Base-by-base conservation (phyloP, 306 rosid genomes). In the Citrullus mucosospermus region DNA sequence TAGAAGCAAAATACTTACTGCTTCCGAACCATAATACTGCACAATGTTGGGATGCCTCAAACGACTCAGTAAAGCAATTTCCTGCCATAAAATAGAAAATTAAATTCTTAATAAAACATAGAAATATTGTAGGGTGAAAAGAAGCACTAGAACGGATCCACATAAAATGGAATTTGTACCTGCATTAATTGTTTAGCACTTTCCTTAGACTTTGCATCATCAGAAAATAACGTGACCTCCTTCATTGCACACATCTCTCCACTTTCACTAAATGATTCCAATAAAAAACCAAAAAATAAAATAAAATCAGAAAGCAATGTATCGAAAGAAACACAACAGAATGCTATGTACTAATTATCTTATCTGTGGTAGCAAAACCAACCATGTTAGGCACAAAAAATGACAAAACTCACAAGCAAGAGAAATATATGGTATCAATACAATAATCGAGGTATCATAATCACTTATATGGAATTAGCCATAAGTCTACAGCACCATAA, bases 241-340 rank as follows among this genome's bases (percentile, higher is more conserved):
- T 96, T 96, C 97, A 96, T 89, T 85, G 99, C 99, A 83, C 99
- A 96, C 97, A 96, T 91, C 84, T 96, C 99, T 58, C 99, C 99
- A 65, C 88, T 92, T 82, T 92, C 98, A 78, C 99, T 96, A 77
- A 30, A 84, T 82, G 77, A 76, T 80, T 62, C 48, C 80, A 57
- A 78, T 72, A 46, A 25, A 12, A 7, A 20, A 43, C 60, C 75
- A 41, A 71, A 73, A 62, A 62, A 28, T 15, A 53, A 53, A 36
- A 0, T 81, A 80, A 74, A 59, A 81, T 73, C 25, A 7, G 56
- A 70, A 77, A 36, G 66, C 51, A 59, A 39, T 78, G 46, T 77
- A 70, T 70, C 39, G 15, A 58, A 60, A 77, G 39, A 44, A 82
- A 51, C 68, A 58, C 30, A 51, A 77, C 79, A 60, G 34, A 80